A percentile compares a stretch with the other conserved stretches of the same genome.
These are phyloP conservation scores for Solanum bulbocastanum DNA, from an alignment of 257 asterid genomes.

Conservation along the genomic window DNA sequence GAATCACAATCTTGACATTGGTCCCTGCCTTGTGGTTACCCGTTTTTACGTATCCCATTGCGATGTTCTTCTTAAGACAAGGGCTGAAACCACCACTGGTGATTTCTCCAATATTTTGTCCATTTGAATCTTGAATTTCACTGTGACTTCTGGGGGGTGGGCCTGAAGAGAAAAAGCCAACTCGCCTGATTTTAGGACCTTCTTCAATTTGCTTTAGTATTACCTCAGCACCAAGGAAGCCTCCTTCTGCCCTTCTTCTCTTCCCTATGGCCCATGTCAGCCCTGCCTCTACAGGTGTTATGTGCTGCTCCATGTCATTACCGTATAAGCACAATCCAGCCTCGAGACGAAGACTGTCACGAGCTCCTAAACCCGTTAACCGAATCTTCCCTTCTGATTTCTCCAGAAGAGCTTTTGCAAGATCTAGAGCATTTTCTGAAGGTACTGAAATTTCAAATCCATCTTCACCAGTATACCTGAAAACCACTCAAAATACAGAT, in stretches of 20 bases:
- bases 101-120: constrained; percentile 73
- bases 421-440: constrained; percentile 77
- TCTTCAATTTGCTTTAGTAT: constrained; percentile 73
- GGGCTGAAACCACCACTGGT: constrained; percentile 99
- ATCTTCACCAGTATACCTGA: constrained; percentile 97
- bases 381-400: constrained; percentile 84
- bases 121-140: constrained; percentile 79
- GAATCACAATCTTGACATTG: constrained; percentile 58
- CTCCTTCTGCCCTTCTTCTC: constrained; percentile 95
- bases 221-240: constrained; percentile 86
- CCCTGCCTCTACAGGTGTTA: constrained; percentile 89
- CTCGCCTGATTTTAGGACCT: constrained; percentile 81
- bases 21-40: constrained; percentile 79
- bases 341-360: constrained; percentile 97
- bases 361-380: constrained; percentile 84
- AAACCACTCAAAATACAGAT: constrained; percentile 1
- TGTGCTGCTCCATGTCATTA: constrained; percentile 98
- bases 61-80: constrained; percentile 88
- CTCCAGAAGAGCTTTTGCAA: constrained; percentile 85
- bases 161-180: constrained; percentile 70
- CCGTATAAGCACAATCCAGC: constrained; percentile 95
- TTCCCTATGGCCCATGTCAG: constrained; percentile 97
- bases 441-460: constrained; percentile 98
- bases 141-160: constrained; percentile 95
- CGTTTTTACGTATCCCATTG: constrained; percentile 94